Evolutionary conservation across 306 rosid species (phyloP).

Genomic region (Inga laurina): DNA sequence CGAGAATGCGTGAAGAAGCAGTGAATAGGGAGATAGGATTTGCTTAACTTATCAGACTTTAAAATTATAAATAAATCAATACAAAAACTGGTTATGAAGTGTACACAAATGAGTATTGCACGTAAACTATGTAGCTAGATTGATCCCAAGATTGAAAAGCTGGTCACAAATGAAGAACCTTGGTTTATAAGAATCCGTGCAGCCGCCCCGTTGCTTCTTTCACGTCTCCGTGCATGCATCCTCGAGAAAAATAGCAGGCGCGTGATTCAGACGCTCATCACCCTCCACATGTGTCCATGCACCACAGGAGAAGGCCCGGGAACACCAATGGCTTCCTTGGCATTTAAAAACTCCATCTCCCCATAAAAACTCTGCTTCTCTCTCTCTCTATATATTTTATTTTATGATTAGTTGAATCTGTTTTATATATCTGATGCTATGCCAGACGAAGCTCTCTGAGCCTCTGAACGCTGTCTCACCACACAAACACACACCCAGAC

Average conservation of each 20-base stretch:
- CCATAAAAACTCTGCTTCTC: constrained; percentile 19
- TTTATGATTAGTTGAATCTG: constrained; percentile 32
- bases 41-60: not conserved
- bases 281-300: constrained; percentile 22
- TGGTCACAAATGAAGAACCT: not conserved
- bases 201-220: constrained; percentile 17
- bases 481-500: not conserved
- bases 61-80: not conserved
- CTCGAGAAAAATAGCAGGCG: not conserved
- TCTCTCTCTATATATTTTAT: not conserved
- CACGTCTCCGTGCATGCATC: constrained; percentile 19
- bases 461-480: constrained; percentile 39
- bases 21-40: not conserved
- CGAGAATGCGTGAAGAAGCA: not conserved
- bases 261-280: constrained; percentile 35
- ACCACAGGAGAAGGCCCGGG: constrained; percentile 44
- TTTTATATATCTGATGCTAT: constrained; percentile 18
- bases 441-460: constrained; percentile 46
- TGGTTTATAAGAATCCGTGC: not conserved
- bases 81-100: not conserved
- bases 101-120: not conserved
- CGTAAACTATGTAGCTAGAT: not conserved
- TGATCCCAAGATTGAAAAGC: not conserved
- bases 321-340: constrained; percentile 36
- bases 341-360: constrained; percentile 35